Conservation (phyloP, 495 filamentous ascomycete species). For the Xylaria cubensis region DNA sequence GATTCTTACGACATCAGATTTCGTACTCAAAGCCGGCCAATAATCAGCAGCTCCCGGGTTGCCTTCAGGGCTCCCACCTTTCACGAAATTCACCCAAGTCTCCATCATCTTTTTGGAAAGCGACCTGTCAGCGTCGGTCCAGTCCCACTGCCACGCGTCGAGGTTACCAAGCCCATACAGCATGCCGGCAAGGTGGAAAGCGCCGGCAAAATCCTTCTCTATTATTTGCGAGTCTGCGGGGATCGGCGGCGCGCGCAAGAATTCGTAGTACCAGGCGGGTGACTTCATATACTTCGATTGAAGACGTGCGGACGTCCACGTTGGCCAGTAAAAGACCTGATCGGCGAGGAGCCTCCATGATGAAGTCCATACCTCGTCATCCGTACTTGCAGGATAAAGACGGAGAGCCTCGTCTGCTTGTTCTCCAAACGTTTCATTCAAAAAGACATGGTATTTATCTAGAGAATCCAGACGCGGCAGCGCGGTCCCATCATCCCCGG, state of each 20-base stretch:
- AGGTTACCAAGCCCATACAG: conserved; percentile 18
- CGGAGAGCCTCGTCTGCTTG: conserved; percentile 14
- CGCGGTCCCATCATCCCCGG: conserved; percentile 10
- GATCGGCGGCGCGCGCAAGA: conserved; percentile 17
- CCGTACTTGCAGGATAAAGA: conserved; percentile 15
- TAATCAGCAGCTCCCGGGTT: background rate
- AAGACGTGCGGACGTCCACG: conserved; percentile 15
- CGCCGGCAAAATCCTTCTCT: conserved; percentile 21
- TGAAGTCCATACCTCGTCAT: conserved; percentile 5
- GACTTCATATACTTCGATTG: conserved; percentile 13
- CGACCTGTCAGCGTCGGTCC: conserved; percentile 19
- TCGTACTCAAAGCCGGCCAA: conserved; percentile 12
- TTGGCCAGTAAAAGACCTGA: conserved; percentile 21
- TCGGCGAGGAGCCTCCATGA: conserved; percentile 18
- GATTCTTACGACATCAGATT: background rate
- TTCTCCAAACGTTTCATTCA: conserved; percentile 3
- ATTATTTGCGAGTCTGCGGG: conserved; percentile 8
- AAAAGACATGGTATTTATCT: background rate
- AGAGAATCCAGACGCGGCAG: conserved; percentile 7
- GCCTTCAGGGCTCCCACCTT: conserved; percentile 1
- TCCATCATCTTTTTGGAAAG: conserved; percentile 16
- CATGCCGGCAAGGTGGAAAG: conserved; percentile 21
- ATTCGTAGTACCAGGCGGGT: conserved; percentile 12
- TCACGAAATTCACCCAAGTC: background rate
- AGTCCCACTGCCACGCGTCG: conserved; percentile 17